Evolutionary conservation across 129 eudicot species (phyloP).

Genomic region (Rutidosis leptorrhynchoides): DNA sequence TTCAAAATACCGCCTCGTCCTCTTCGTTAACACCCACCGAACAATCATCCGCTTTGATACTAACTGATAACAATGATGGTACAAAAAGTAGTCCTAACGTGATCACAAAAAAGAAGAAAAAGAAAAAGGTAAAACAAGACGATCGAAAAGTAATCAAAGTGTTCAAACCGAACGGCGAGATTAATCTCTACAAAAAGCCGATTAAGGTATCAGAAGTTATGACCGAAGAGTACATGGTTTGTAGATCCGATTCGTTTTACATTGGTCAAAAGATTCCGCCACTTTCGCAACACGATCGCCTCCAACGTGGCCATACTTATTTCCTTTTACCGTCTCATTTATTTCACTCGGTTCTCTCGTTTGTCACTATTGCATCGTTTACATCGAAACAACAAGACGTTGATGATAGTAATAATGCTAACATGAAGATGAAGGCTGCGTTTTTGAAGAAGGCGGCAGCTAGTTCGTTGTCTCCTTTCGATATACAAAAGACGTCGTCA

Average conservation of each 20-base stretch:
- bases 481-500: constrained; percentile 47
- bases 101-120: constrained; percentile 5
- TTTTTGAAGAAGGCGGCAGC: constrained; percentile 34
- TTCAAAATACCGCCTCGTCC: constrained; percentile 10
- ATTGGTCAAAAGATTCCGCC: constrained; percentile 57
- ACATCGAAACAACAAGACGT: constrained; percentile 1
- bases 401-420: background rate
- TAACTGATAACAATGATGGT: background rate
- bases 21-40: background rate
- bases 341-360: constrained; percentile 46
- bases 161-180: constrained; percentile 43
- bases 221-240: constrained; percentile 42
- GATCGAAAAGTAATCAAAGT: constrained; percentile 41
- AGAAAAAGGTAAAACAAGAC: background rate
- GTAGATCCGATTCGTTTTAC: constrained; percentile 61
- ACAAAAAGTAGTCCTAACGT: background rate
- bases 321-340: constrained; percentile 48
- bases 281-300: constrained; percentile 44
- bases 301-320: constrained; percentile 48
- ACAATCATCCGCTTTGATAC: background rate
- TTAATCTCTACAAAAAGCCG: constrained; percentile 37
- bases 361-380: constrained; percentile 40
- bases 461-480: constrained; percentile 38
- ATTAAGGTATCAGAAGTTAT: constrained; percentile 41
- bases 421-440: constrained; percentile 33